Percentiles rank a stretch among this genome's conserved stretches.
Evolutionary conservation across 2,329 filamentous ascomycete species (phyloP).

Genomic region (Elsinoe perseae): DNA sequence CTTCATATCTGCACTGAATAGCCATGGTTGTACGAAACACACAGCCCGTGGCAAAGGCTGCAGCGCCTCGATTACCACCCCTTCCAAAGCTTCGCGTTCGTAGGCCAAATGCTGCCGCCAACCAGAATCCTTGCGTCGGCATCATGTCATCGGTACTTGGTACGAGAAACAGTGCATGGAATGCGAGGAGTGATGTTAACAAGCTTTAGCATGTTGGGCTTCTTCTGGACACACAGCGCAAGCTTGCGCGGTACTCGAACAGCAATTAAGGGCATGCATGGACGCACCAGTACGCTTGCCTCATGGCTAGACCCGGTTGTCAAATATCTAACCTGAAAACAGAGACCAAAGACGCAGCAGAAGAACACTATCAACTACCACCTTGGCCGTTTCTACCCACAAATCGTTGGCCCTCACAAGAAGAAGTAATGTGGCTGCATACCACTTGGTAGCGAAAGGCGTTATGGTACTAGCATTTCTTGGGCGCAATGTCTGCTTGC

Average conservation of each 20-base stretch:
- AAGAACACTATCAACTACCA: slow-evolving; percentile 91
- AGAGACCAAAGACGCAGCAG: slow-evolving; percentile 51
- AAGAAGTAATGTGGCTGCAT: slow-evolving; percentile 41
- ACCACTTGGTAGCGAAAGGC: background rate
- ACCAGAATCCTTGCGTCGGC: slow-evolving; percentile 54
- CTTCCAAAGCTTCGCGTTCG: slow-evolving; percentile 57
- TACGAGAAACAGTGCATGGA: slow-evolving; percentile 36
- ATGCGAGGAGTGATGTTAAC: background rate
- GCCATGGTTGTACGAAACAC: slow-evolving; percentile 31
- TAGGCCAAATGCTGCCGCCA: slow-evolving; percentile 53
- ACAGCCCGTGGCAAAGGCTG: slow-evolving; percentile 27
- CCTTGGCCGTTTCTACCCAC: slow-evolving; percentile 65
- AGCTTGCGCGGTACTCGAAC: slow-evolving; percentile 53
- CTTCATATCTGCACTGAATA: too few relatives aligned
- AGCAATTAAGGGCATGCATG: slow-evolving; percentile 63
- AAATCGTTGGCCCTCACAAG: slow-evolving; percentile 64
- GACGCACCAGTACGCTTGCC: slow-evolving; percentile 59
- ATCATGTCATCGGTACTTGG: slow-evolving; percentile 61
- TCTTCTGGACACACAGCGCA: slow-evolving; percentile 62
- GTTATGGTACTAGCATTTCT: slow-evolving; percentile 3
- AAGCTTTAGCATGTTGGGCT: slow-evolving; percentile 66
- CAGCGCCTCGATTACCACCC: slow-evolving; percentile 48
- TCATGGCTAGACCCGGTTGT: background rate
- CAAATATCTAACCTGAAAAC: slow-evolving; percentile 18
- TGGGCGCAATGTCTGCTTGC: background rate